Evolutionary conservation across 345 rosid species (phyloP).

Genomic region (Salix suchowensis): DNA sequence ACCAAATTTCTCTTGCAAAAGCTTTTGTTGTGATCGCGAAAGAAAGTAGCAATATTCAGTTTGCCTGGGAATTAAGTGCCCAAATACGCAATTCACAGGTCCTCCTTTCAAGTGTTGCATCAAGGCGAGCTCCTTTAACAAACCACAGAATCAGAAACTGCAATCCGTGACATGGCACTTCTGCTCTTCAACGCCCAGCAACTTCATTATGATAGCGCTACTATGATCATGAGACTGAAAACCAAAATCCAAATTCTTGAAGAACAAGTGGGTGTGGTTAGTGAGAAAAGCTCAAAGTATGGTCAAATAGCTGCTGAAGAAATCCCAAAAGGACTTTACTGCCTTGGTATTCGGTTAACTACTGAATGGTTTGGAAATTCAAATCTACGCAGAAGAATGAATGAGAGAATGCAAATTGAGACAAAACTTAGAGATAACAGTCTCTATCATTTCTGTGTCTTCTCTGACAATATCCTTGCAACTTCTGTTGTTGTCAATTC

Average conservation of each 20-base stretch:
- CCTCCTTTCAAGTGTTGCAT: conserved; percentile 73
- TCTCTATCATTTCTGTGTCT: conserved; percentile 73
- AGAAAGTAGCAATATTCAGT: conserved; percentile 88
- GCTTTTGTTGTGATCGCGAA: conserved; percentile 86
- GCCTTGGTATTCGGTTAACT: conserved; percentile 77
- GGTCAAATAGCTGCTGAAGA: conserved; percentile 98
- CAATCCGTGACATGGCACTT: conserved; percentile 78
- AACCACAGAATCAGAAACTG: conserved; percentile 61
- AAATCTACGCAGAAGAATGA: conserved; percentile 36
- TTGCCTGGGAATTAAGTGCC: conserved; percentile 95
- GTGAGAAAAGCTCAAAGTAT: conserved; percentile 77
- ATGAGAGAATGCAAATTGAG: conserved; percentile 37
- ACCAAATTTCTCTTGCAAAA: conserved; percentile 89
- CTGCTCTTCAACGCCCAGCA: conserved; percentile 84
- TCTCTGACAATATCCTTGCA: conserved; percentile 88
- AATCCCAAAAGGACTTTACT: conserved; percentile 87
- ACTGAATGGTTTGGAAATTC: conserved; percentile 67
- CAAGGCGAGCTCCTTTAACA: conserved; percentile 64
- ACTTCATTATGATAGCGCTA: conserved; percentile 83
- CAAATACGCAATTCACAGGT: conserved; percentile 84
- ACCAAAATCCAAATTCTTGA: conserved; percentile 77
- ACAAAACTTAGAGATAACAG: conserved; percentile 51
- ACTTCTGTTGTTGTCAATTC: conserved; percentile 93
- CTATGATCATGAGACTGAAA: conserved; percentile 90
- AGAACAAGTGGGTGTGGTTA: conserved; percentile 63